phyloP scores from a whole-genome alignment of 192 early-diverging fungal species.

The Coemansia sp. region DNA sequence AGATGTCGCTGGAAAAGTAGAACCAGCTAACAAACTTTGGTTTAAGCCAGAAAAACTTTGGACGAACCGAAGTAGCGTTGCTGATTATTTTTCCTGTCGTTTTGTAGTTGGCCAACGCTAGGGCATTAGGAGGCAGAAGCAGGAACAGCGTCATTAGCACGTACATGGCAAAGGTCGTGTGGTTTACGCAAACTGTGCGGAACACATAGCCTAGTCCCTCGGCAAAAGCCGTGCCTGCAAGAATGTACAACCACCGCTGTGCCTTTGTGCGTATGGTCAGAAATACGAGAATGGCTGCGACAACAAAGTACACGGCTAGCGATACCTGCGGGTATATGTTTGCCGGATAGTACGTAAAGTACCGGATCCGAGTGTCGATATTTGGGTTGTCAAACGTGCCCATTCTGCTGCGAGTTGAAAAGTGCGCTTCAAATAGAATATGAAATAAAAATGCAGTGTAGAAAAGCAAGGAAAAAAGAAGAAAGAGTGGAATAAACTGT shows the following conservation, averaged over 20 bases:
- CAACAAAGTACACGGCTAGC: constrained; percentile 18
- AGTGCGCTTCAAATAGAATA: background rate
- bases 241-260: constrained; percentile 33
- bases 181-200: constrained; percentile 28
- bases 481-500: background rate
- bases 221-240: constrained; percentile 30
- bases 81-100: constrained; percentile 27
- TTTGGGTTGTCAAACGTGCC: constrained; percentile 1
- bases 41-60: constrained; percentile 26
- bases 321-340: constrained; percentile 32
- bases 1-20: constrained; percentile 48
- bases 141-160: constrained; percentile 41
- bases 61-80: background rate
- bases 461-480: background rate
- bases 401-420: background rate
- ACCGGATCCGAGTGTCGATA: constrained; percentile 19
- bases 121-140: constrained; percentile 30
- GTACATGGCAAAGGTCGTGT: constrained; percentile 38
- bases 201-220: constrained; percentile 39
- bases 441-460: background rate
- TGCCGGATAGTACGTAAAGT: constrained; percentile 41
- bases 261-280: constrained; percentile 19
- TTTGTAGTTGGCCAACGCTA: constrained; percentile 48
- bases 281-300: constrained; percentile 7
- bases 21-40: constrained; percentile 48